phyloP scores from a whole-genome alignment of 2,329 filamentous ascomycete genomes.

The Aspergillus caelatus region DNA sequence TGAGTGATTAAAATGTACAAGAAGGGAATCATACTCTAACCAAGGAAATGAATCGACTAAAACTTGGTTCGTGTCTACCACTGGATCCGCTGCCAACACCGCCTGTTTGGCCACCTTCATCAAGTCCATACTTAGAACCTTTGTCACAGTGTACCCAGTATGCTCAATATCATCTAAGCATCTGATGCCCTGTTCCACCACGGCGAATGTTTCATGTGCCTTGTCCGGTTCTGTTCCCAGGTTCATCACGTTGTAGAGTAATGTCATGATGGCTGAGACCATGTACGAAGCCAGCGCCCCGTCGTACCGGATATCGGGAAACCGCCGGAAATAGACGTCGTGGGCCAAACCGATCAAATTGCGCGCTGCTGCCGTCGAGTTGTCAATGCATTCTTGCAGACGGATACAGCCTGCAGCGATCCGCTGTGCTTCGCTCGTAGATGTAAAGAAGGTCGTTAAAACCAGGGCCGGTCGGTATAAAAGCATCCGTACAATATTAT shows the following conservation, averaged over 20 bases:
- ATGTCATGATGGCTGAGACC: constrained; percentile 12
- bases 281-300: constrained; percentile 15
- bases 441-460: constrained; percentile 15
- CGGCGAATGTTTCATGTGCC: constrained; percentile 13
- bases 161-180: constrained; percentile 22
- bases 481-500: constrained; percentile 15
- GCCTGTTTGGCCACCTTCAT: constrained; percentile 21
- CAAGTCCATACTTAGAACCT: constrained; percentile 19
- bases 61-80: constrained; percentile 15
- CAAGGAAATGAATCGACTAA: constrained; percentile 19
- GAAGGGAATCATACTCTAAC: constrained; percentile 13
- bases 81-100: constrained; percentile 11
- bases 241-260: constrained; percentile 17
- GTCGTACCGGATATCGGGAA: constrained; percentile 16
- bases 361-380: constrained; percentile 10
- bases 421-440: constrained; percentile 10
- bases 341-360: constrained; percentile 15
- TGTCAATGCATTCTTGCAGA: constrained; percentile 12
- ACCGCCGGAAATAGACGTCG: constrained; percentile 16
- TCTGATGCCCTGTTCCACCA: constrained; percentile 16
- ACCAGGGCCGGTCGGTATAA: constrained; percentile 15
- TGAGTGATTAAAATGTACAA: neutral
- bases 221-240: constrained; percentile 9
- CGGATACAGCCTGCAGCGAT: constrained; percentile 4
- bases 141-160: constrained; percentile 15